A percentile compares a stretch with the other conserved stretches of the same genome.
phyloP scores from a whole-genome alignment of 495 filamentous ascomycete genomes.

The Penicillium alfredii region DNA sequence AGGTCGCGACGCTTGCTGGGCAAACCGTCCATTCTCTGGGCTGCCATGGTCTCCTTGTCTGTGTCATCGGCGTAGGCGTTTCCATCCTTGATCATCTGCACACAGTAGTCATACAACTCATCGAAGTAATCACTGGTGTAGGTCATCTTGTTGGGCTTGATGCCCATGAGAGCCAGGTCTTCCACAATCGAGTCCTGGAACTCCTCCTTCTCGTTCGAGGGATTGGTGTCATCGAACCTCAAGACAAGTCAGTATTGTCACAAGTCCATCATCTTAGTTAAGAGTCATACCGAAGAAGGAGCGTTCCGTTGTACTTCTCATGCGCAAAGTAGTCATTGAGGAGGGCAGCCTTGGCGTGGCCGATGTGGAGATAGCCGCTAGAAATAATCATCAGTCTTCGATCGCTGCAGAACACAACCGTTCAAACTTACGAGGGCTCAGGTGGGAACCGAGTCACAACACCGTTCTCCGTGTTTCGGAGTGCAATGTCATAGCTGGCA shows the following conservation, averaged over 20 bases:
- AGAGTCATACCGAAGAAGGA: conserved; percentile 68
- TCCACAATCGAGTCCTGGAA: conserved; percentile 84
- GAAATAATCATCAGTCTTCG: conserved; percentile 8
- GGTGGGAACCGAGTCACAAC: conserved; percentile 93
- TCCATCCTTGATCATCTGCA: conserved; percentile 74
- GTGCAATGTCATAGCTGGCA: conserved; percentile 82
- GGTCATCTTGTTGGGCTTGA: conserved; percentile 70
- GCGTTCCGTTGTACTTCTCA: conserved; percentile 74
- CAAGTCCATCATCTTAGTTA: no score
- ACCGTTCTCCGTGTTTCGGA: conserved; percentile 82
- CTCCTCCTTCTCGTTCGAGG: conserved; percentile 86
- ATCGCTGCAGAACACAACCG: no score
- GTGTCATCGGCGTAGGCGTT: conserved; percentile 90
- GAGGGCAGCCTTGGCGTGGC: conserved; percentile 87
- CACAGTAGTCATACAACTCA: conserved; percentile 70
- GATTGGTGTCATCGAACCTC: conserved; percentile 85
- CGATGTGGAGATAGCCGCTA: conserved; percentile 86
- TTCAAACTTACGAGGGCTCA: conserved; percentile 84
- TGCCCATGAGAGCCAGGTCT: conserved; percentile 79
- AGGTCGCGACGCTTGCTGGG: conserved; percentile 69
- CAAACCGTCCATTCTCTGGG: conserved; percentile 70
- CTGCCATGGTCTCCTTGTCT: conserved; percentile 75
- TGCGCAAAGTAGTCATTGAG: conserved; percentile 94
- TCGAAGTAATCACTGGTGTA: conserved; percentile 91
- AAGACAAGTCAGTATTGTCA: background rate